These are phyloP conservation scores for Fusarium chaquense DNA, from an alignment of 2,329 filamentous ascomycete genomes.

Conservation along the genomic window DNA sequence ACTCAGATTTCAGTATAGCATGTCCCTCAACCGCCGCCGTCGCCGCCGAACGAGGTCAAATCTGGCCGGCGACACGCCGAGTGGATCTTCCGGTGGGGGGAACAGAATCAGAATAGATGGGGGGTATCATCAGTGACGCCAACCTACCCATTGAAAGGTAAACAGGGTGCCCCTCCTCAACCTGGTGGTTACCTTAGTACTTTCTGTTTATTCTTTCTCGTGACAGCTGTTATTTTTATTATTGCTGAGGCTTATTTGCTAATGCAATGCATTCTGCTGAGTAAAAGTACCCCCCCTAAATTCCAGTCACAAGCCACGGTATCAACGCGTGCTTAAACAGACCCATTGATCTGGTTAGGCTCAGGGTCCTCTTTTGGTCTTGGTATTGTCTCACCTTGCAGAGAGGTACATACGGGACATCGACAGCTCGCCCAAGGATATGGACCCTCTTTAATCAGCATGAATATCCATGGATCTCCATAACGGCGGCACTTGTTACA, in stretches of 20 bases:
- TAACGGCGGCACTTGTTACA: constrained; percentile 28
- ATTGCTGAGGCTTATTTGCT: constrained; percentile 7
- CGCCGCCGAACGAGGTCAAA: constrained; percentile 39
- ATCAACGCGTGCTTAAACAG: constrained; percentile 19
- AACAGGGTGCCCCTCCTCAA: constrained; percentile 35
- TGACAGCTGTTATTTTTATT: constrained; percentile 18
- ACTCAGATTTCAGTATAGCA: constrained; percentile 35
- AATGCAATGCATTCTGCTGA: constrained; percentile 9
- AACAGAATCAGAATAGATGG: constrained; percentile 2
- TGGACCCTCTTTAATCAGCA: constrained; percentile 34
- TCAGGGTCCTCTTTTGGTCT: constrained; percentile 13
- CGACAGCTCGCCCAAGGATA: neutral
- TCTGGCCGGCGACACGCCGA: constrained; percentile 45
- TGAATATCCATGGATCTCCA: constrained; percentile 28
- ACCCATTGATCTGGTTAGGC: constrained; percentile 17
- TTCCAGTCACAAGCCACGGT: constrained; percentile 29
- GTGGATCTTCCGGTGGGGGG: constrained; percentile 45
- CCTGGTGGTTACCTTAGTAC: neutral
- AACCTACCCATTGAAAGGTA: constrained; percentile 1
- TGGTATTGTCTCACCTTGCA: neutral
- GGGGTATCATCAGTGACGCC: constrained; percentile 38
- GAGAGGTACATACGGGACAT: neutral
- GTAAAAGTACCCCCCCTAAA: constrained; percentile 3
- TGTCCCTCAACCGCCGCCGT: constrained; percentile 21
- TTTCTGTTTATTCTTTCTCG: constrained; percentile 21